Conservation (phyloP, 2,329 filamentous ascomycete species). For the Fusarium chlamydosporum region DNA sequence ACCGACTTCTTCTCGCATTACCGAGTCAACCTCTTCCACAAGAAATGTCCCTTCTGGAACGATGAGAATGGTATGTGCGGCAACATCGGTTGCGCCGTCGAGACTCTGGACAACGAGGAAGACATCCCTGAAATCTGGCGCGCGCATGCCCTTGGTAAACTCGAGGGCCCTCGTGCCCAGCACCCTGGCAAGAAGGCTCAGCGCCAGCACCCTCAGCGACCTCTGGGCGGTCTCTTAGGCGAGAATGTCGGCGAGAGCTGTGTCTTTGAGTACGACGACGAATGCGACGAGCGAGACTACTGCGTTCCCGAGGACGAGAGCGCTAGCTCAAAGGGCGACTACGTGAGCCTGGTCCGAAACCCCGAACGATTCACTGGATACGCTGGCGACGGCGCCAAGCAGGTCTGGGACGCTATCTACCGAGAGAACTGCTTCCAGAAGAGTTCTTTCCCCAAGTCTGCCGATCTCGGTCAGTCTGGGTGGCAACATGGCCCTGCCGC, state of each 20-base stretch:
- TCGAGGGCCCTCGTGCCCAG: slow-evolving; percentile 90
- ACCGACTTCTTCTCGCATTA: slow-evolving; percentile 99
- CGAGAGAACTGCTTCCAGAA: slow-evolving; percentile 94
- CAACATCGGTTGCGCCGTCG: slow-evolving; percentile 95
- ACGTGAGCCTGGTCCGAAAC: slow-evolving; percentile 93
- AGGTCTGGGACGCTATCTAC: slow-evolving; percentile 98
- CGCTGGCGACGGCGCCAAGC: slow-evolving; percentile 83
- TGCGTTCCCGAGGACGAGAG: slow-evolving; percentile 96
- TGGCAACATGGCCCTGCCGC: slow-evolving; percentile 67
- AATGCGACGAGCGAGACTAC: slow-evolving; percentile 96
- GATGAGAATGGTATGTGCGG: slow-evolving; percentile 95
- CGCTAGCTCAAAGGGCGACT: slow-evolving; percentile 88
- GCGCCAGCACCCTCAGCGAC: slow-evolving; percentile 76
- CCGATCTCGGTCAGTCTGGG: slow-evolving; percentile 64
- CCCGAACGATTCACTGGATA: slow-evolving; percentile 97
- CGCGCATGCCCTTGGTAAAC: slow-evolving; percentile 89
- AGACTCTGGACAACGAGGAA: slow-evolving; percentile 94
- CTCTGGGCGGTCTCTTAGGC: slow-evolving; percentile 85
- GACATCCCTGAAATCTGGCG: slow-evolving; percentile 95
- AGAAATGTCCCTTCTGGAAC: slow-evolving; percentile 95
- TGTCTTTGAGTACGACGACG: slow-evolving; percentile 96
- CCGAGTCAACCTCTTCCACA: slow-evolving; percentile 93
- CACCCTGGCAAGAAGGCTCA: slow-evolving; percentile 86
- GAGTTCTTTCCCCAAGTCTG: slow-evolving; percentile 73
- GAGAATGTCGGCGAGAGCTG: slow-evolving; percentile 94